Conservation (phyloP, 805 yeast species). For the Lachancea fermentati region DNA sequence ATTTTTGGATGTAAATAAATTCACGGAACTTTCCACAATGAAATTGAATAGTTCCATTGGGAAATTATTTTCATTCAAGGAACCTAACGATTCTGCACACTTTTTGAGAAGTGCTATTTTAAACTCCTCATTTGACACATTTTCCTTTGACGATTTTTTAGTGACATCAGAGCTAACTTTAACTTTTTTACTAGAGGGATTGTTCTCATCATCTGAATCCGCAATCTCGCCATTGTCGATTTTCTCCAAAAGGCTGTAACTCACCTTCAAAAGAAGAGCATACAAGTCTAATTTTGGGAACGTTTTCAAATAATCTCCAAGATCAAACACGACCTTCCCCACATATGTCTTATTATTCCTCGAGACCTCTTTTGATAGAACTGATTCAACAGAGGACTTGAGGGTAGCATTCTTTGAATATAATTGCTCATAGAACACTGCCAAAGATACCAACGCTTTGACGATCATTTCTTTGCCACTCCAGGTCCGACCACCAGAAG, state of each 20-base stretch:
- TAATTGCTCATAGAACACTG: conserved; percentile 40
- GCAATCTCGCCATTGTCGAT: conserved; percentile 36
- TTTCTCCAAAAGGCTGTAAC: conserved; percentile 36
- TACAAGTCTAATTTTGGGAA: conserved; percentile 33
- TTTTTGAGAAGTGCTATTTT: conserved; percentile 35
- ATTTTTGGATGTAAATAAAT: conserved; percentile 26
- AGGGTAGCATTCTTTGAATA: conserved; percentile 34
- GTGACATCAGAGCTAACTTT: conserved; percentile 28
- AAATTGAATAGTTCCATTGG: conserved; percentile 24
- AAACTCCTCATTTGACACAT: conserved; percentile 45
- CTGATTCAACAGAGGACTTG: conserved; percentile 28
- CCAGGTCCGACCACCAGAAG: conserved; percentile 80
- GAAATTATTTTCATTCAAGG: conserved; percentile 12
- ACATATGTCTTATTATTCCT: conserved; percentile 65
- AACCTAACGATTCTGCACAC: conserved; percentile 33
- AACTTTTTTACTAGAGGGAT: conserved; percentile 21
- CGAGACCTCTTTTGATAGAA: conserved; percentile 52
- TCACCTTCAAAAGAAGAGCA: conserved; percentile 31
- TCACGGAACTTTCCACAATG: conserved; percentile 24
- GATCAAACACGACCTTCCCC: conserved; percentile 44
- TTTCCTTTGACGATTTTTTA: conserved; percentile 37
- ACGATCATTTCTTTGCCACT: conserved; percentile 76
- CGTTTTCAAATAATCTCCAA: conserved; percentile 44
- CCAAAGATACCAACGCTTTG: conserved; percentile 58
- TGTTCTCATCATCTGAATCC: conserved; percentile 25